These are phyloP conservation scores for Paramecium primaurelia DNA, from an alignment of 73 alveolate genomes.

Conservation along the genomic window DNA sequence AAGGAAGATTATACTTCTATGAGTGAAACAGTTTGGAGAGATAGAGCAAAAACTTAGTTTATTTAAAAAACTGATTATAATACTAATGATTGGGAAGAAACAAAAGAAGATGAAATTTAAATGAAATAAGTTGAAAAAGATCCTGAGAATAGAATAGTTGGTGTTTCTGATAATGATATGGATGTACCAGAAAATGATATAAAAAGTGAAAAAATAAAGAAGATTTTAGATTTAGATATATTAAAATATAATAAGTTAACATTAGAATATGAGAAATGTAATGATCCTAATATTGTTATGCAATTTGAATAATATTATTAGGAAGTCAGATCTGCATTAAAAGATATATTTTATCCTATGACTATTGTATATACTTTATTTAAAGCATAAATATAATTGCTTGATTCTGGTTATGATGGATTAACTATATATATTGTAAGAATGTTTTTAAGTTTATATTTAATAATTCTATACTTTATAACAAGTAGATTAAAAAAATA, in stretches of 20 bases:
- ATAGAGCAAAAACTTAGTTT: background rate
- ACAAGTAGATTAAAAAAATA: conserved; percentile 26
- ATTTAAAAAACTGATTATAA: background rate
- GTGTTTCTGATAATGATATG: background rate
- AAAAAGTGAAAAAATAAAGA: background rate
- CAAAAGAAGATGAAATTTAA: background rate
- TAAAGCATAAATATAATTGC: conserved; percentile 8
- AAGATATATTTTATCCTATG: conserved; percentile 2
- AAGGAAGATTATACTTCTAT: conserved; percentile 1
- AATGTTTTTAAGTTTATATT: background rate
- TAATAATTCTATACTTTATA: conserved; percentile 10
- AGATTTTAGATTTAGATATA: background rate
- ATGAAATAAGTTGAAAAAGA: background rate
- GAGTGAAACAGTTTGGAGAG: background rate
- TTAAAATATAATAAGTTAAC: conserved; percentile 24
- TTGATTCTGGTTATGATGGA: conserved; percentile 27
- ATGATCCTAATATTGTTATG: background rate
- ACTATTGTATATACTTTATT: background rate
- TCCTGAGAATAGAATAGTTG: conserved; percentile 40
- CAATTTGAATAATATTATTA: conserved; percentile 20
- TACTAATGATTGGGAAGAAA: conserved; percentile 14
- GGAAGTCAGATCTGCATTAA: conserved; percentile 23
- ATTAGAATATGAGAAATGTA: conserved; percentile 6
- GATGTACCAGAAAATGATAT: background rate
- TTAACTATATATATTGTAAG: background rate